Evolutionary conservation across 2,329 filamentous ascomycete species (phyloP), one percentile per base, ranked within the genome.

Genomic region (Lojkania enalia): DNA sequence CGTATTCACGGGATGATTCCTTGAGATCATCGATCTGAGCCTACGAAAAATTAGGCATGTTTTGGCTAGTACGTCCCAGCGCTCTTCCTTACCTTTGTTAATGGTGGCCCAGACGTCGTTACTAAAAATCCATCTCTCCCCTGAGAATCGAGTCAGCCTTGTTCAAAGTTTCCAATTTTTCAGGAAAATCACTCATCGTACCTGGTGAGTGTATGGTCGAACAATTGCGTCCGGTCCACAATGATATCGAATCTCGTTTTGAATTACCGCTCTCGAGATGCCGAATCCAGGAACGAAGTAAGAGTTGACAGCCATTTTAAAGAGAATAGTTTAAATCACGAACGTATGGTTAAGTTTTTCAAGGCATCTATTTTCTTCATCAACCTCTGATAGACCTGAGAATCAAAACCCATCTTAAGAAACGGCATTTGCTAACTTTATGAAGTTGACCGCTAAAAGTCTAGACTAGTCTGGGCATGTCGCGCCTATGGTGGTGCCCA

Each of bases 251-350:
- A 73, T 73, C 40, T 73, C 68, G 40, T 66, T 69, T 44, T 73
- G 71, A 30, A 73, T 73, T 19, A 73, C 70, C n/a, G 67, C 60
- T 51, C 71, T 62, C 16, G 70, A 72, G 48, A 73, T 72, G 35
- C 70, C 71, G 46, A 62, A 72, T 21, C 71, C 70, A 13, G 71
- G 70, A 3, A 73, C 61, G 42, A 73, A 73, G 52, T 73, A 73
- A 32, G 64, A 71, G 47, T 72, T 71, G 20, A 49, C 41, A 40
- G 63, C 27, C 65, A 69, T 69, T 27, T 9, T 16, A 39, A 39
- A 36, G 27, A 33, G 11, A 12, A n/a, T 29, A 29, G n/a, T 29
- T 7, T 9, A 29, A 29, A 29, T 9, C 9, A 29, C 25, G 25
- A 9, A 29, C n/a, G 25, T 29, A n/a, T n/a, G n/a, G n/a, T n/a